Conservation (phyloP, 2,329 filamentous ascomycete species). For the Colletotrichum tanaceti region DNA sequence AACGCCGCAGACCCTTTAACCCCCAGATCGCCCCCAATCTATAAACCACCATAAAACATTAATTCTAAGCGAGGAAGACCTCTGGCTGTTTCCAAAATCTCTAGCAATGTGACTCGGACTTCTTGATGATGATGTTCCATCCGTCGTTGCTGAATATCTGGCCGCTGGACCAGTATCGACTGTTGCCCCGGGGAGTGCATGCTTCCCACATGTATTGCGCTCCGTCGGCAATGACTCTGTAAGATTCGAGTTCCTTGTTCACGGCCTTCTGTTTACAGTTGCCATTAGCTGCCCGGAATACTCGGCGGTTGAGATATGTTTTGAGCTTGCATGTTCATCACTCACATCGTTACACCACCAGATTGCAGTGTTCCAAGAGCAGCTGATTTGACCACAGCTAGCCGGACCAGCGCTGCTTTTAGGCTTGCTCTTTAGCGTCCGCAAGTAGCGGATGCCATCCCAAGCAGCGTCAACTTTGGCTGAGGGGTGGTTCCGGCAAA, state of each 20-base stretch:
- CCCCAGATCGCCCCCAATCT: too few species aligned
- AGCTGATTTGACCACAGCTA: conserved; percentile 43
- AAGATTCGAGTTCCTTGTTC: conserved; percentile 13
- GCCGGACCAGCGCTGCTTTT: conserved; percentile 37
- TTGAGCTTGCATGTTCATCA: neutral
- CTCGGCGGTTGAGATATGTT: too few species aligned
- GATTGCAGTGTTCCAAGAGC: conserved; percentile 41
- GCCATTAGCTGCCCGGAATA: neutral
- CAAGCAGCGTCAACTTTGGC: neutral
- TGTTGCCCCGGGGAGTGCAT: neutral
- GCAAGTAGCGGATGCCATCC: conserved; percentile 25
- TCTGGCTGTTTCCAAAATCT: too few species aligned
- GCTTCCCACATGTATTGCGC: conserved; percentile 8
- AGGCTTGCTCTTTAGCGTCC: conserved; percentile 16
- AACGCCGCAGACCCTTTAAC: too few species aligned
- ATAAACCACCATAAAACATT: too few species aligned
- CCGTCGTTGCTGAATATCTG: neutral
- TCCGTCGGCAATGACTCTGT: conserved; percentile 22
- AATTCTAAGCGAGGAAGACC: accelerated
- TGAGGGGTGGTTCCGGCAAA: neutral
- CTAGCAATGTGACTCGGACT: neutral
- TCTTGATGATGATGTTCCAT: conserved; percentile 5
- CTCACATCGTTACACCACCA: conserved; percentile 46
- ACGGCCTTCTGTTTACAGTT: conserved; percentile 19
- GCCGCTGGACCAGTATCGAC: neutral